phyloP scores from a whole-genome alignment of 139 green algal genomes.

The Closterium sp. region DNA sequence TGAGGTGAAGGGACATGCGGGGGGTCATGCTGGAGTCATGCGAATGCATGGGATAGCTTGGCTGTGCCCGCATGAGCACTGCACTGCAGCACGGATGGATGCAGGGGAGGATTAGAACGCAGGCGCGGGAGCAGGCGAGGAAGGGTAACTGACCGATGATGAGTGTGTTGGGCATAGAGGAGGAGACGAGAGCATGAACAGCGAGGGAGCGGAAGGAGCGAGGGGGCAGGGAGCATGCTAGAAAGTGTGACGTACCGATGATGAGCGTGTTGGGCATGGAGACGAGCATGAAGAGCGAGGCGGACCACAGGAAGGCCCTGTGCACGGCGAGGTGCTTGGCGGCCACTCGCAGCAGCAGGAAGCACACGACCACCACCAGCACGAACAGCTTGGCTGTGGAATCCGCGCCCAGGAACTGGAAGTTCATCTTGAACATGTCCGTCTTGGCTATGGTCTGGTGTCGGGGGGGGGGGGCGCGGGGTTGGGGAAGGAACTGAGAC shows the following conservation, averaged over 20 bases:
- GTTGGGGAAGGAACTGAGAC: background rate
- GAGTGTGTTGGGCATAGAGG: background rate
- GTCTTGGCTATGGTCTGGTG: conserved; percentile 25
- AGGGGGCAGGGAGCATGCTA: background rate
- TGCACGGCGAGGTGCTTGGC: background rate
- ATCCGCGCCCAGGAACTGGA: conserved; percentile 18
- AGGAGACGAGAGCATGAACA: no score
- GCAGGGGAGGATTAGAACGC: no score
- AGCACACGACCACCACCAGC: conserved; percentile 12
- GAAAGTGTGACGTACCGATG: conserved; percentile 1
- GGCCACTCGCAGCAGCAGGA: background rate
- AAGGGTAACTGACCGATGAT: background rate
- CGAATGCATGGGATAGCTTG: no score
- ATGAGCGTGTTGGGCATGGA: conserved; percentile 47
- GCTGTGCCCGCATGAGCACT: no score
- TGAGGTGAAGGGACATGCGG: no score
- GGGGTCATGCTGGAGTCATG: no score
- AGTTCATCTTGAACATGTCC: conserved; percentile 36
- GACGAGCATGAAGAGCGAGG: conserved; percentile 29
- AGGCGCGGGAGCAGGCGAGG: no score
- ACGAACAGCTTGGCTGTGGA: conserved; percentile 15
- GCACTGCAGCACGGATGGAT: no score
- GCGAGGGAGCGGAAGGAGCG: no score
- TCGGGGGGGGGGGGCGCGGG: background rate
- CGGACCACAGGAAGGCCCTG: conserved; percentile 23